These are phyloP conservation scores for Colletotrichum orbiculare DNA, from an alignment of 2,329 filamentous ascomycete genomes.

Conservation along the genomic window DNA sequence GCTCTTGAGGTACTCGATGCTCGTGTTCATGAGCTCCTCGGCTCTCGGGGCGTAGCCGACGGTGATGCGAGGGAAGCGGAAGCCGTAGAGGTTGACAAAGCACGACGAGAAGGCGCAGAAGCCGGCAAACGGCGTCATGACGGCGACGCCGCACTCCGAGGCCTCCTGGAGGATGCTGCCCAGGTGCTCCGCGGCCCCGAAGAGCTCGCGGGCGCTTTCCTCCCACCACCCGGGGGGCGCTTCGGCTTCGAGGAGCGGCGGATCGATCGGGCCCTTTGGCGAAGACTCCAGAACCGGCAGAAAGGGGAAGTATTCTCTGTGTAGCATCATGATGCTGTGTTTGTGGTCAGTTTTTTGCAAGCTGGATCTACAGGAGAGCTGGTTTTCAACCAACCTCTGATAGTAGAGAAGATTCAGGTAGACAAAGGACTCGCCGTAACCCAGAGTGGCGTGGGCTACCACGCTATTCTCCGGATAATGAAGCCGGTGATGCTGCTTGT, in stretches of 20 bases:
- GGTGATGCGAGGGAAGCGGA: slow-evolving; percentile 55
- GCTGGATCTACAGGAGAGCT: not conserved
- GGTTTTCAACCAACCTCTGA: slow-evolving; percentile 46
- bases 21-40: slow-evolving; percentile 39
- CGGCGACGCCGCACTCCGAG: slow-evolving; percentile 47
- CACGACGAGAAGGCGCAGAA: slow-evolving; percentile 59
- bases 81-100: slow-evolving; percentile 54
- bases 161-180: slow-evolving; percentile 50
- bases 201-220: slow-evolving; percentile 49
- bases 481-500: slow-evolving; percentile 47
- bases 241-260: slow-evolving; percentile 49
- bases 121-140: slow-evolving; percentile 55
- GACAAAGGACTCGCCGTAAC: slow-evolving; percentile 53
- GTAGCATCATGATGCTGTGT: slow-evolving; percentile 52
- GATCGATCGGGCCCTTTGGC: slow-evolving; percentile 53
- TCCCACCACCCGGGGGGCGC: slow-evolving; percentile 54
- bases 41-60: slow-evolving; percentile 44
- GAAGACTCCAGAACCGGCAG: slow-evolving; percentile 48
- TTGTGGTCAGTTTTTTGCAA: not conserved
- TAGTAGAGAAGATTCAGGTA: slow-evolving; percentile 58
- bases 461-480: slow-evolving; percentile 51
- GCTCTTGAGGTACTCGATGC: slow-evolving; percentile 42
- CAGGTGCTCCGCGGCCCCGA: slow-evolving; percentile 49
- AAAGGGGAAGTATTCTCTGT: slow-evolving; percentile 57
- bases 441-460: slow-evolving; percentile 51